Evolutionary conservation across 352 stramenopile genomes (phyloP).

Genomic region (Phytopythium sindhum): DNA sequence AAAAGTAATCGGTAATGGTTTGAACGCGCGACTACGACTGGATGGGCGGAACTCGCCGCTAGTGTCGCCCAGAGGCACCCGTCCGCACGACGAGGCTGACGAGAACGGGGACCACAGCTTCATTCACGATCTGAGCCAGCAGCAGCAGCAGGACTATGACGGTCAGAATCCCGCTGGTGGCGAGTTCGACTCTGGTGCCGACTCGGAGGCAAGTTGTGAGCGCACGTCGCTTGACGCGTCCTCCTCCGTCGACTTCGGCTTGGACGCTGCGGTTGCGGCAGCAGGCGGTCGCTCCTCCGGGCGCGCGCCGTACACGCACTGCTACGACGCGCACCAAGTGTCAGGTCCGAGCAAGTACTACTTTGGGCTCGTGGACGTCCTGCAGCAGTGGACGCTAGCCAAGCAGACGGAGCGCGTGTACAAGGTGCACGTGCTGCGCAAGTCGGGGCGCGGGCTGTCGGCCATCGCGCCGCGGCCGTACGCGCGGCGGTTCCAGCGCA

Average conservation of each 20-base stretch:
- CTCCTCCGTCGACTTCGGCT: background rate
- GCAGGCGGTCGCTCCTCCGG: slow-evolving; percentile 7
- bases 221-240: slow-evolving; percentile 5
- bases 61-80: background rate
- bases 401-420: slow-evolving; percentile 82
- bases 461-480: slow-evolving; percentile 71
- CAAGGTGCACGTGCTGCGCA: slow-evolving; percentile 80
- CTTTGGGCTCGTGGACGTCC: slow-evolving; percentile 87
- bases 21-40: background rate
- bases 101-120: background rate
- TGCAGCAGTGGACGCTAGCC: slow-evolving; percentile 82
- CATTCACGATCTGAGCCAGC: background rate
- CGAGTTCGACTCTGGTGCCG: slow-evolving; percentile 3
- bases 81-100: background rate
- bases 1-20: background rate
- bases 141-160: background rate
- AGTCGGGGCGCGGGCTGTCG: slow-evolving; percentile 66
- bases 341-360: slow-evolving; percentile 87
- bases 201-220: slow-evolving; percentile 9
- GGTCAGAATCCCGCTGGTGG: background rate
- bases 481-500: slow-evolving; percentile 74
- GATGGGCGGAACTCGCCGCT: background rate
- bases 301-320: slow-evolving; percentile 30
- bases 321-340: slow-evolving; percentile 73
- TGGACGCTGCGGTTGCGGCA: background rate